Conservation (phyloP, 345 rosid genomes). For the Citrus mangshanensis region DNA sequence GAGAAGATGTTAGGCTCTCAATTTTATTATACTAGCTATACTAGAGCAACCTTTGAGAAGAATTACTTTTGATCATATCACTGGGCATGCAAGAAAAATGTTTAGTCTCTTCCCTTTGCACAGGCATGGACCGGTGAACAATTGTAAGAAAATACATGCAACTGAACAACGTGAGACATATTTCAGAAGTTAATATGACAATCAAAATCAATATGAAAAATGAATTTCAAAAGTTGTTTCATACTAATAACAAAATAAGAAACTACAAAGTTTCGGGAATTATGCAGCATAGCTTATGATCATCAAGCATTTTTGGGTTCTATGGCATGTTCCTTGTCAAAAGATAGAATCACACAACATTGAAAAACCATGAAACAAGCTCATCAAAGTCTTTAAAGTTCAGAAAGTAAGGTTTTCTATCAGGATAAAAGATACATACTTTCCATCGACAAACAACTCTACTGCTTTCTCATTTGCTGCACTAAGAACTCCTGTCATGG, state of each 20-base stretch:
- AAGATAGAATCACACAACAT: background rate
- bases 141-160: too few species aligned
- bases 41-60: background rate
- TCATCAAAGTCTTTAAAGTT: background rate
- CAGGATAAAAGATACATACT: slow-evolving; percentile 41
- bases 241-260: background rate
- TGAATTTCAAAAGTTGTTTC: background rate
- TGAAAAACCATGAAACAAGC: background rate
- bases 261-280: background rate
- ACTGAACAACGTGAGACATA: background rate
- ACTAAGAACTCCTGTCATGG: slow-evolving; percentile 99
- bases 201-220: background rate
- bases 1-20: background rate
- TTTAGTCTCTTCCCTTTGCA: background rate
- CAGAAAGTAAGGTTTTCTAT: background rate
- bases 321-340: background rate
- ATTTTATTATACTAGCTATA: background rate
- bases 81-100: background rate
- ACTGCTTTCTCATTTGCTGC: slow-evolving; percentile 94
- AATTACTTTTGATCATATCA: background rate
- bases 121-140: background rate
- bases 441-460: slow-evolving; percentile 75
- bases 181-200: background rate
- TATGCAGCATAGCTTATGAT: background rate
- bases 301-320: background rate